Evolutionary conservation across 164 flowering plant genomes (phyloP).

Genomic region (Warburgia ugandensis): DNA sequence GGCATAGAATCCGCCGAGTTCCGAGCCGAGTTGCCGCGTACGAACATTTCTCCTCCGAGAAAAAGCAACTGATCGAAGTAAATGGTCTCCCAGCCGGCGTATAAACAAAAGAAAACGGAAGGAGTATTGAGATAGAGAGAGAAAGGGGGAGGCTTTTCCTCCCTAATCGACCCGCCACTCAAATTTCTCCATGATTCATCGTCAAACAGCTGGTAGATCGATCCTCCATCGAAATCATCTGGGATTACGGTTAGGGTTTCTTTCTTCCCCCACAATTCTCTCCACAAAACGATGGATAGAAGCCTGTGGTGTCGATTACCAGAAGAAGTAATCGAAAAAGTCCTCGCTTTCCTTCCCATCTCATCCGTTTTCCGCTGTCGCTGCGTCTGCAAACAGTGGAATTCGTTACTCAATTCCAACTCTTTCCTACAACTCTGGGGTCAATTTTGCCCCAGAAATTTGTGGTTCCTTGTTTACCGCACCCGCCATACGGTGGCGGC

Average conservation of each 20-base stretch:
- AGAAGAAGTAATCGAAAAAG: constrained; percentile 18
- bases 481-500: constrained; percentile 14
- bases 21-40: too few species aligned
- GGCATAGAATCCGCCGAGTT: too few species aligned
- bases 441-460: constrained; percentile 3
- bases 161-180: too few species aligned
- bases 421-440: constrained; percentile 14
- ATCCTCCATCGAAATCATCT: too few species aligned
- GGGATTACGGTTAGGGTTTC: not conserved
- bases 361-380: constrained; percentile 18
- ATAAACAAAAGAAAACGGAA: too few species aligned
- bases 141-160: too few species aligned
- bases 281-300: constrained; percentile 6
- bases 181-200: too few species aligned
- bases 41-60: too few species aligned
- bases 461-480: constrained; percentile 22
- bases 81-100: too few species aligned
- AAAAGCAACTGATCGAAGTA: too few species aligned
- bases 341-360: constrained; percentile 19
- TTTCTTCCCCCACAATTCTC: not conserved
- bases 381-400: constrained; percentile 19
- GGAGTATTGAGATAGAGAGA: too few species aligned
- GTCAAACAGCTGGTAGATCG: too few species aligned
- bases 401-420: constrained; percentile 9
- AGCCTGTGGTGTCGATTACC: constrained; percentile 15